These are phyloP conservation scores for Yarrowia sp. DNA, from an alignment of 805 yeast genomes.

Conservation along the genomic window DNA sequence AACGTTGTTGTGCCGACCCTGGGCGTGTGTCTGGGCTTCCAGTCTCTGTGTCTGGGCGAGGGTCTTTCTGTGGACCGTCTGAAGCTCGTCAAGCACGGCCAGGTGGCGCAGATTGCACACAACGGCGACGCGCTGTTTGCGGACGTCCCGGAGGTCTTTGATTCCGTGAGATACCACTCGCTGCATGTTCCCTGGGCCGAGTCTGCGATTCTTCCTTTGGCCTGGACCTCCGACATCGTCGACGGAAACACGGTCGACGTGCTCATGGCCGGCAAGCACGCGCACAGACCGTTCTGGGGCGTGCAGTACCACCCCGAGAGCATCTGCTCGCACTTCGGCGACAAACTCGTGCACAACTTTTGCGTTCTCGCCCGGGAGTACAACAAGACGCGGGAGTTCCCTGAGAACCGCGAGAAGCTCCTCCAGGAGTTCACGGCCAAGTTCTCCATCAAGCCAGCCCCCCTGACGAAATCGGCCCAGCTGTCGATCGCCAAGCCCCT, in stretches of 20 bases:
- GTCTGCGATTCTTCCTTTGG: slow-evolving; percentile 42
- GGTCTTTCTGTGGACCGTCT: slow-evolving; percentile 59
- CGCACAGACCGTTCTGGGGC: slow-evolving; percentile 68
- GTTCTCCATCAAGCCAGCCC: slow-evolving; percentile 33
- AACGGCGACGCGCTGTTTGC: slow-evolving; percentile 43
- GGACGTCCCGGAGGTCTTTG: slow-evolving; percentile 47
- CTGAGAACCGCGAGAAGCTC: background rate
- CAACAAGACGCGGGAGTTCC: slow-evolving; percentile 25
- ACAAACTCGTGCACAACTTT: slow-evolving; percentile 58
- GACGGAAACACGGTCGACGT: slow-evolving; percentile 37
- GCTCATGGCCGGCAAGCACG: slow-evolving; percentile 79
- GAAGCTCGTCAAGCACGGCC: slow-evolving; percentile 76
- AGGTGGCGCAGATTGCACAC: slow-evolving; percentile 54
- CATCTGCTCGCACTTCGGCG: slow-evolving; percentile 74
- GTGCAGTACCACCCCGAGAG: slow-evolving; percentile 99
- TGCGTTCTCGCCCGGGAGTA: slow-evolving; percentile 47
- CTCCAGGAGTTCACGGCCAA: slow-evolving; percentile 4
- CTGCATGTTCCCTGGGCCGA: slow-evolving; percentile 48
- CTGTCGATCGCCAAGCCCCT: slow-evolving; percentile 14
- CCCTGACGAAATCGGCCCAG: slow-evolving; percentile 21
- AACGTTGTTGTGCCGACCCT: slow-evolving; percentile 59
- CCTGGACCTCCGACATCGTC: slow-evolving; percentile 51
- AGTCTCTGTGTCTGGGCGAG: slow-evolving; percentile 63
- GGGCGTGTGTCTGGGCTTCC: slow-evolving; percentile 94
- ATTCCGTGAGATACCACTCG: slow-evolving; percentile 88